phyloP scores from a whole-genome alignment of 345 rosid species.

The Litchi chinensis region DNA sequence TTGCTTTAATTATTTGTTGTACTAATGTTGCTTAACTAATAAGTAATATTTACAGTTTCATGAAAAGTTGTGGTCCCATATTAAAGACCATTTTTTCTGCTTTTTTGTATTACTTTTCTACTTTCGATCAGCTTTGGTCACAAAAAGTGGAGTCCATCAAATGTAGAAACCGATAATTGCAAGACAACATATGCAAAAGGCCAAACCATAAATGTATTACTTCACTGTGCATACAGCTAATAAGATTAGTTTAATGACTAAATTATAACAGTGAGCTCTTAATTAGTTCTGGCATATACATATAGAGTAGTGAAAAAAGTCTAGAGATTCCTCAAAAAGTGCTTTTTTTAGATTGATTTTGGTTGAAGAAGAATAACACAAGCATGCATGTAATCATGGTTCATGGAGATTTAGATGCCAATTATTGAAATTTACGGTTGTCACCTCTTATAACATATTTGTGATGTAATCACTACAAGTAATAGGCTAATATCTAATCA shows the following conservation, averaged over 20 bases:
- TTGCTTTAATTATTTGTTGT: too few species aligned
- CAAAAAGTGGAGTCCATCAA: neutral
- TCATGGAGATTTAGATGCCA: too few species aligned
- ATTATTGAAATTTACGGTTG: too few species aligned
- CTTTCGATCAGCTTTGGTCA: neutral
- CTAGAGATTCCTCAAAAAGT: too few species aligned
- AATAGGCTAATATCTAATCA: too few species aligned
- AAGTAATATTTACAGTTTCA: constrained; percentile 10
- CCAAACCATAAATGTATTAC: neutral
- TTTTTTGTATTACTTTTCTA: neutral
- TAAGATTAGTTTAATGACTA: neutral
- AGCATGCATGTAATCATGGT: too few species aligned
- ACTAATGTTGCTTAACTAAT: constrained; percentile 1
- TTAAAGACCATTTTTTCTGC: neutral
- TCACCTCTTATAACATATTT: too few species aligned
- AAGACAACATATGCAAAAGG: neutral
- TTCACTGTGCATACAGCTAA: neutral
- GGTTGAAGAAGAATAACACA: too few species aligned
- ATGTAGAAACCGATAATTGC: constrained; percentile 11
- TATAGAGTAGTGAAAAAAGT: too few species aligned
- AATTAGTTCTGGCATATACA: too few species aligned
- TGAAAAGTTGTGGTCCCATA: neutral
- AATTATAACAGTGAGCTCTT: neutral
- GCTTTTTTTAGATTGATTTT: too few species aligned
- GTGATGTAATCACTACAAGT: too few species aligned